Conservation (phyloP, 2,329 filamentous ascomycete genomes). For the Westerdykella sp. region DNA sequence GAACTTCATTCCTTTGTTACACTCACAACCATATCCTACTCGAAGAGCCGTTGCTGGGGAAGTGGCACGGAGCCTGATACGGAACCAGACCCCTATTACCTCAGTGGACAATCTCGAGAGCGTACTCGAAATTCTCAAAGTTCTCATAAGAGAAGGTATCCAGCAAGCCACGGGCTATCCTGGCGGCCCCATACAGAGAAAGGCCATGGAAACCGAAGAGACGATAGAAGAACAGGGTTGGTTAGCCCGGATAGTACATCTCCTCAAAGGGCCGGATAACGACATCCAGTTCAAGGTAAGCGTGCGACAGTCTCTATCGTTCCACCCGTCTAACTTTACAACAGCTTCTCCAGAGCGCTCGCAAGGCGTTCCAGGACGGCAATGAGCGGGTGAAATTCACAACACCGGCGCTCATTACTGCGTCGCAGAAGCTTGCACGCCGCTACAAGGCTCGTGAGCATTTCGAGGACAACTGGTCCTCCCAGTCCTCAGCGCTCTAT, state of each 20-base stretch:
- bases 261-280: conserved; percentile 77
- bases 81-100: conserved; percentile 72
- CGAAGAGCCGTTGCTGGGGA: conserved; percentile 85
- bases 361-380: conserved; percentile 82
- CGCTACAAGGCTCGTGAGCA: conserved; percentile 88
- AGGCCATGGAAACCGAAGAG: conserved; percentile 84
- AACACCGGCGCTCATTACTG: conserved; percentile 84
- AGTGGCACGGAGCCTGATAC: conserved; percentile 74
- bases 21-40: conserved; percentile 89
- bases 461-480: conserved; percentile 67
- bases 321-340: conserved; percentile 10
- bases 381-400: conserved; percentile 96
- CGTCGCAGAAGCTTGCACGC: conserved; percentile 81
- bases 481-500: conserved; percentile 74
- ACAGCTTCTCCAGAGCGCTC: conserved; percentile 74
- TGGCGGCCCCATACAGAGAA: conserved; percentile 65
- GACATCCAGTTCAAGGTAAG: conserved; percentile 79
- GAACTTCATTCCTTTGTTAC: conserved; percentile 81
- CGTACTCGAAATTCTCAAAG: conserved; percentile 79
- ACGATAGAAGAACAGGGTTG: conserved; percentile 97
- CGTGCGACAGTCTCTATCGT: conserved; percentile 1
- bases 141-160: conserved; percentile 87
- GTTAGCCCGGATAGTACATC: conserved; percentile 86
- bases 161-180: conserved; percentile 77
- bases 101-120: conserved; percentile 77